Base-by-base conservation (phyloP, 75 land plant genomes). In the Isoetes taiwanensis region DNA sequence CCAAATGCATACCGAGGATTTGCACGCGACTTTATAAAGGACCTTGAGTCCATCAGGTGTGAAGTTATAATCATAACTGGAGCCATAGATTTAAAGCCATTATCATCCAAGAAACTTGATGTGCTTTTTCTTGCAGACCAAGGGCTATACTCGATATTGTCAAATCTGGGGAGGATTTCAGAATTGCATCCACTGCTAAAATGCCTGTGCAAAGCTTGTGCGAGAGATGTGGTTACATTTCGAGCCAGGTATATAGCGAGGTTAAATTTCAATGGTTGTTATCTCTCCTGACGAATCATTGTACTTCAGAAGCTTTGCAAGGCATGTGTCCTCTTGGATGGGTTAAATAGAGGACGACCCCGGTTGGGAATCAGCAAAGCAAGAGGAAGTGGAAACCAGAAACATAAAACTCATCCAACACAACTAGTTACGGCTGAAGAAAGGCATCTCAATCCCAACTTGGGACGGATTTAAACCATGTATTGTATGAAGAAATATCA, bases 11-110 rank as follows among this genome's bases (percentile, higher is more conserved):
- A 93, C 48, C 79, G 96, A 43, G 98, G 98, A 17, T 93, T 81
- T 84, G 98, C 96, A 55, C 95, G 98, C 41, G 98, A 88, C 54
- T 93, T 93, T 62, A 88, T 93, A 24, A 93, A 93, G 58, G 98
- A 93, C 66, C 64, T 93, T 58, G 98, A 93, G 67, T 72, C 82
- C 40, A 67, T 93, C 43, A 93, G 98, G 98, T 84, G 26, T 31
- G 2, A 16, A 17, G n/a, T n/a, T n/a, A n/a, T n/a, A n/a, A n/a
- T n/a, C n/a, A n/a, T n/a, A 37, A 37, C 39, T 9, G 9, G 14
- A 9, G 39, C 39, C 14, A 9, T 9, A 37, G 9, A 14, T 37
- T 37, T 9, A 9, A 14, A 37, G 39, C 14, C 39, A 9, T 9
- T 14, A 37, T 37, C 14, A 9, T 37, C 9, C 39, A 37, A 6